A percentile compares a stretch with the other conserved stretches of the same genome.
Evolutionary conservation across 768 basidiomycete species (phyloP).

Genomic region (Agrocybe pediades): DNA sequence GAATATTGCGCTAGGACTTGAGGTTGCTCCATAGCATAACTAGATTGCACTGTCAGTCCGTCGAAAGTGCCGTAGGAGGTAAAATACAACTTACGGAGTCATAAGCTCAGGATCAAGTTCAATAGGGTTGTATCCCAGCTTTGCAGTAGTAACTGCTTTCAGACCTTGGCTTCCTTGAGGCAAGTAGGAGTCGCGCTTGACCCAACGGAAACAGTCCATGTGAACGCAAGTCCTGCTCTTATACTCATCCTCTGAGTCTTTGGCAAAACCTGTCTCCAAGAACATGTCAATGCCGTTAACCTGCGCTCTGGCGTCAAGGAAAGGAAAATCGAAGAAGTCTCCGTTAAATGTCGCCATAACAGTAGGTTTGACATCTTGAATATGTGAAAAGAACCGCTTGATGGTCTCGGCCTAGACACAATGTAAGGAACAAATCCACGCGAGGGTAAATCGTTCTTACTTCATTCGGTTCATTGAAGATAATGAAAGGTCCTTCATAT

Average conservation of each 20-base stretch:
- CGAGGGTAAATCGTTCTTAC: conserved; percentile 38
- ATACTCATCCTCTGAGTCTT: conserved; percentile 92
- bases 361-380: conserved; percentile 91
- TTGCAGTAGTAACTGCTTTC: conserved; percentile 96
- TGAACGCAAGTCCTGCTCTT: conserved; percentile 92
- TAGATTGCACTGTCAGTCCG: conserved; percentile 28
- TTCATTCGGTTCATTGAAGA: conserved; percentile 95
- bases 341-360: conserved; percentile 99
- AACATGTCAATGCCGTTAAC: conserved; percentile 96
- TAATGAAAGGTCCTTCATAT: conserved; percentile 93
- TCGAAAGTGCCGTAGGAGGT: neutral
- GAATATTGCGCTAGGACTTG: conserved; percentile 96
- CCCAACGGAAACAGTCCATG: conserved; percentile 99
- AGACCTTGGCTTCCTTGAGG: conserved; percentile 98
- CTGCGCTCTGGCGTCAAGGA: conserved; percentile 83
- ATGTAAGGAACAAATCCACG: conserved; percentile 1
- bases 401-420: conserved; percentile 72
- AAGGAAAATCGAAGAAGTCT: conserved; percentile 99
- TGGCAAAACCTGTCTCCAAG: conserved; percentile 89
- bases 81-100: conserved; percentile 81
- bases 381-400: conserved; percentile 88
- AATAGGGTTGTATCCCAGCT: conserved; percentile 95
- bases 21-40: conserved; percentile 95
- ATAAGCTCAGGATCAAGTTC: conserved; percentile 98
- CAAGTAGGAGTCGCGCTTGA: conserved; percentile 97